Base-by-base conservation (phyloP, 2,329 filamentous ascomycete genomes). In the Cladobotryum mycophilum region DNA sequence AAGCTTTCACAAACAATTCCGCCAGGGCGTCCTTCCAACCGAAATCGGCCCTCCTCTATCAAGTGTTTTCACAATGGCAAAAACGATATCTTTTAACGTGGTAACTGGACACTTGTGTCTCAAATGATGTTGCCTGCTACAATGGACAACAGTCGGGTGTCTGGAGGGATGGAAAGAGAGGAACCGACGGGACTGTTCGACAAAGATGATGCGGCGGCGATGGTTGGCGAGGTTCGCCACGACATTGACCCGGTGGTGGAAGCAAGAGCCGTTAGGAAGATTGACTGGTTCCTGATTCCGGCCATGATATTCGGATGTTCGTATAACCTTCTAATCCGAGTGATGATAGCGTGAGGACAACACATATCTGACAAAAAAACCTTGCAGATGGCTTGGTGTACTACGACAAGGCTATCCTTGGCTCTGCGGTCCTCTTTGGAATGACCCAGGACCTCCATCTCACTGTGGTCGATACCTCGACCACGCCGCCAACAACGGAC, bases 341-440 rank as follows among this genome's bases (percentile, higher is more conserved):
- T 36, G 11, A 13, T 7, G 14, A 22, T 17, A 47, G 45, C 40
- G 25, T 33, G n/a, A 14, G 55, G n/a, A 18, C 25, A 30, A 43
- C 20, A 52, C 78, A 11, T 30, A 11, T 30, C 25, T 30, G 25
- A 30, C 25, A 30, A 30, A 20, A 20, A 5, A 20, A 3, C 79
- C 3, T 81, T 13, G 20, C 37, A 70, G 67, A 72, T 49, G 70
- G 68, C 41, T 61, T 72, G 20, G 69, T 72, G 3, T 73, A 73
- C 59, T 73, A 73, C 52, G 70, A 72, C 62, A 72, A 85, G 72
- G 86, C 86, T 7, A 89, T 90, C 54, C 73, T 90, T 3, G 86
- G 86, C 15, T 82, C 80, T 20, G 86, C 86, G 0, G 81, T 78
- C 1, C 76, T 90, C 12, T 89, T 90, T 62, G 86, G 86, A 56